Evolutionary conservation across 805 yeast genomes (phyloP), one percentile per base, ranked within the genome.

Genomic region (Saccharomycopsis schoenii): DNA sequence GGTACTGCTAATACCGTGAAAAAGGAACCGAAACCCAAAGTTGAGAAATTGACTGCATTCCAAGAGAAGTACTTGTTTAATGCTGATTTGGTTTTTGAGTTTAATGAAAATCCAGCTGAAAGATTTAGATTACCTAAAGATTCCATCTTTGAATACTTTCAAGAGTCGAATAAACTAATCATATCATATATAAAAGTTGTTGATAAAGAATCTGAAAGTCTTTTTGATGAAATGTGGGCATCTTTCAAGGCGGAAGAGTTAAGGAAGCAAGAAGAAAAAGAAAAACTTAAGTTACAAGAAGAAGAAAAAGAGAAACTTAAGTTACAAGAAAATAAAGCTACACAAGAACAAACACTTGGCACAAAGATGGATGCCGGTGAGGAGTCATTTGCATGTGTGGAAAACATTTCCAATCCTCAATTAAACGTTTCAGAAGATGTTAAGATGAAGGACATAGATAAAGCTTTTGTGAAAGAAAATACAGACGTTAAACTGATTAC

Each of bases 61-160:
- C 96, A 88, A 68, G 92, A 86, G 66, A 80, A 83, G 69, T 88
- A 87, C 67, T 74, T 82, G 24, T 70, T 80, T 42, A 82, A 83
- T 66, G 90, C 96, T 0, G 86, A 89, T 59, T 70, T 94, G 47
- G 85, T 91, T 5, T 85, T 93, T 70, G 99, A 94, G 71, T 93
- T 84, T 73, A 80, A 80, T 34, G 98, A 94, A 67, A 85, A 84
- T 69, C 82, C 94, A 0, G 79, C 85, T 55, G 85, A 85, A 8
- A 79, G 98, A 61, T 93, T 80, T 67, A 74, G 80, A 61, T 69
- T 93, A 0, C 97, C 98, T 0, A 84, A 84, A 65, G 82, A 89
- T 64, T 80, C 96, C 1, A 80, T 93, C 2, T 75, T 87, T 62
- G 97, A 92, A 72, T 75, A 81, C 0, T 52, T 73, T 0, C 73